Conservation (phyloP, 1,284 basidiomycete genomes). For the Heterobasidion parviporum region DNA sequence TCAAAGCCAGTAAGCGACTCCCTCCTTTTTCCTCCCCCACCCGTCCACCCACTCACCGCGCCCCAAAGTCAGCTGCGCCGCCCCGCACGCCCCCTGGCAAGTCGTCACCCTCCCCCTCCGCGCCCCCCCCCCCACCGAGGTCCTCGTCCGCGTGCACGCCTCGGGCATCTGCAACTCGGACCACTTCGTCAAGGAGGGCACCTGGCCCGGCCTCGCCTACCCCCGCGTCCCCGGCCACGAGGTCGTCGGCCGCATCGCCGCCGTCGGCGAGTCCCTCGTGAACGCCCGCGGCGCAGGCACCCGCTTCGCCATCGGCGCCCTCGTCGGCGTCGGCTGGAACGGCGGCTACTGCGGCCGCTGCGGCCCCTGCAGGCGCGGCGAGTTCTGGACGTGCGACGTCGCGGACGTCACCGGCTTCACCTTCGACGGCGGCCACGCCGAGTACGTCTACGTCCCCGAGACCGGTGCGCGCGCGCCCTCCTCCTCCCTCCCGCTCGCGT, state of each 20-base stretch:
- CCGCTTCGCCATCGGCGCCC: slow-evolving; percentile 1
- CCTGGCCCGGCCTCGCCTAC: slow-evolving; percentile 8
- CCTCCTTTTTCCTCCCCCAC: too few relatives aligned
- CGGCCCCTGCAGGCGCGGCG: slow-evolving; percentile 1
- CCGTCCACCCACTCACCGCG: too few relatives aligned
- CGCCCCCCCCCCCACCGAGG: neutral
- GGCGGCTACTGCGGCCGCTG: slow-evolving; percentile 6
- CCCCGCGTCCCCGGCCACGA: slow-evolving; percentile 8
- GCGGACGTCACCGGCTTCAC: slow-evolving; percentile 3
- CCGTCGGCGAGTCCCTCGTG: neutral
- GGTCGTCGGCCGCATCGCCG: slow-evolving; percentile 3
- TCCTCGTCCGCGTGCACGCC: neutral
- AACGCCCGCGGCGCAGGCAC: neutral
- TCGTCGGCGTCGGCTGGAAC: slow-evolving; percentile 7
- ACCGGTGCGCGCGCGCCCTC: neutral
- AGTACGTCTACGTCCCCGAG: slow-evolving; percentile 6
- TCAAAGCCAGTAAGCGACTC: too few relatives aligned
- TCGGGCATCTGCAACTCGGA: slow-evolving; percentile 2
- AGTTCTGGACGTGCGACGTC: slow-evolving; percentile 4
- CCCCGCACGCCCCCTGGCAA: neutral
- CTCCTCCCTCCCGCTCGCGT: too few relatives aligned
- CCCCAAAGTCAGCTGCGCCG: neutral
- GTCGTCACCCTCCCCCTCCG: neutral
- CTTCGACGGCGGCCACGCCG: slow-evolving; percentile 14
- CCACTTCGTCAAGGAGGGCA: neutral